Evolutionary conservation across 495 filamentous ascomycete genomes (phyloP), one percentile per base, ranked within the genome.

Genomic region (Neurospora sp.): DNA sequence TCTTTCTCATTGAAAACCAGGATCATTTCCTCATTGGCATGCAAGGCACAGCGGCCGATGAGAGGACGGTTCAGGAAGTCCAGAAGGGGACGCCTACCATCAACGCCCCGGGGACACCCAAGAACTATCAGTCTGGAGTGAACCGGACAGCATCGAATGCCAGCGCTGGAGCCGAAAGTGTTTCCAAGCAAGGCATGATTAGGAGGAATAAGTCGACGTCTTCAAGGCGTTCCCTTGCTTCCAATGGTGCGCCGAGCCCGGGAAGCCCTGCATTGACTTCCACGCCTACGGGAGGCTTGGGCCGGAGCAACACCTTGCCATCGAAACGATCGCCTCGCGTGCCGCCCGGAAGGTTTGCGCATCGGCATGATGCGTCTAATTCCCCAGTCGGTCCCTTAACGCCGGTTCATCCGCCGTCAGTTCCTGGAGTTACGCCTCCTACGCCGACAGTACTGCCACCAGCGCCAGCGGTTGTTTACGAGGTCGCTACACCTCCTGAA

Each of bases 1-100:
- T 98, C 37, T 99, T 98, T 80, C 84, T 99, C 75, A 99, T 99
- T 74, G 94, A 98, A 79, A 97, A 99, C 77, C 94, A 98, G 79
- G 90, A 94, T 76, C 90, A 93, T 78, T 95, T 95, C 83, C 83
- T 95, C 74, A 94, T 98, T 70, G 94, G 94, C 18, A 98, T 98
- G 94, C 91, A 92, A 79, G 94, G 94, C 23, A 97, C 94, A 6
- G 93, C 89, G 6, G 92, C 92, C 7, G 94, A 97, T 79, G 92
- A 94, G 78, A 89, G 93, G 77, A 97, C 93, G 4, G 89, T 94
- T 37, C 92, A 91, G 78, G 92, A 96, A 77, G 90, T 97, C 40
- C 90, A 96, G 80, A 88, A 91, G 75, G 85, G 87, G 18, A 85
- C 90, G 5, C 89, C 91, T 39, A 83, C 83, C 23, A 79, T 86